phyloP scores from a whole-genome alignment of 208 protist species.

The Trypanosoma congolense region DNA sequence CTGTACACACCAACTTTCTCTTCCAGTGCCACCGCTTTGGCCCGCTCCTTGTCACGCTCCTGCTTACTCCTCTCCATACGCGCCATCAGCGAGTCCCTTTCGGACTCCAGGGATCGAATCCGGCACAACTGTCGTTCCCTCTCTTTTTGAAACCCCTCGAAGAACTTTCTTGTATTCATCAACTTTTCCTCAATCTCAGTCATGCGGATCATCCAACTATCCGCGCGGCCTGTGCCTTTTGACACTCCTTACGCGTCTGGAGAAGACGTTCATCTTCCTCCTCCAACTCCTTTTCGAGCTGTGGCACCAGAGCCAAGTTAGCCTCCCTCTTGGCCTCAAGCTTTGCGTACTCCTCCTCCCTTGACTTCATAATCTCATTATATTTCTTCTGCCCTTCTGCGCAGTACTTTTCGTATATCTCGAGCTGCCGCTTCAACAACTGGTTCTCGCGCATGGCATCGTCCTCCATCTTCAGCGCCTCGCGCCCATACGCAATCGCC shows the following conservation, averaged over 20 bases:
- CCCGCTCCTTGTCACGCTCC: slow-evolving; percentile 49
- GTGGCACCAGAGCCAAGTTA: slow-evolving; percentile 27
- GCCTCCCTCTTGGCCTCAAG: slow-evolving; percentile 35
- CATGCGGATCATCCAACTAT: slow-evolving; percentile 41
- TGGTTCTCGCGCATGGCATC: slow-evolving; percentile 30
- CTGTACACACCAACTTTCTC: slow-evolving; percentile 38
- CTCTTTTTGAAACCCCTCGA: slow-evolving; percentile 47
- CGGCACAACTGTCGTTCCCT: slow-evolving; percentile 40
- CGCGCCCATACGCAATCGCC: slow-evolving; percentile 35
- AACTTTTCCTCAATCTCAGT: slow-evolving; percentile 46
- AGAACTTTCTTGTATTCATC: slow-evolving; percentile 39
- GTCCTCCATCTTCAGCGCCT: slow-evolving; percentile 35
- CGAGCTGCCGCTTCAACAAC: slow-evolving; percentile 44
- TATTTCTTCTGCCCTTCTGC: slow-evolving; percentile 42
- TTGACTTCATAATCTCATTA: slow-evolving; percentile 36
- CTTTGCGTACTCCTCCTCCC: slow-evolving; percentile 41
- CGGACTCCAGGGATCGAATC: slow-evolving; percentile 45
- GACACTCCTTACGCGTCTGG: slow-evolving; percentile 18
- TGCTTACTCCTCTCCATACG: slow-evolving; percentile 33
- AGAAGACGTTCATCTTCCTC: slow-evolving; percentile 28
- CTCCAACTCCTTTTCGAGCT: slow-evolving; percentile 37
- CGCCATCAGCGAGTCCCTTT: slow-evolving; percentile 29
- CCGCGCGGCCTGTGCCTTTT: slow-evolving; percentile 33
- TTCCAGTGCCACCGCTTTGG: slow-evolving; percentile 34
- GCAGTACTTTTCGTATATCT: slow-evolving; percentile 52